Base-by-base conservation (phyloP, 495 filamentous ascomycete species). In the Neurospora intermedia region DNA sequence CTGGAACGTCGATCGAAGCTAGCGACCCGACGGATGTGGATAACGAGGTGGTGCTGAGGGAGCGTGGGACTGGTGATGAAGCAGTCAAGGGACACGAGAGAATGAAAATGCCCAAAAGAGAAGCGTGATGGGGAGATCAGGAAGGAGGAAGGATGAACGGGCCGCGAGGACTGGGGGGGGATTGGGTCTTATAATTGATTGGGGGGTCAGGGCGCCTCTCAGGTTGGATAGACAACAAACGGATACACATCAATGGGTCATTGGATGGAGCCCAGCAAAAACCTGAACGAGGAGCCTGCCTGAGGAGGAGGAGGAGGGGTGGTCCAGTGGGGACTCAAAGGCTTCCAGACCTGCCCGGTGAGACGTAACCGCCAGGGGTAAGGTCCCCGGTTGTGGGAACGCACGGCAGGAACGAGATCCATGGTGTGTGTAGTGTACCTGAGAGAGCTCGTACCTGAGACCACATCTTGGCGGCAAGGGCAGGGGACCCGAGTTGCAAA, bases 1-100 rank as follows among this genome's bases (percentile, higher is more conserved):
- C 62, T 48, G 71, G 70, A 74, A 48, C 46, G 41, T 76, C 75
- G 78, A 74, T 82, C 80, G 81, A 81, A 77, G 76, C 81, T 85
- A 78, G 83, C 82, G 77, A 82, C 82, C 81, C 43, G 73, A 45
- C 71, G 41, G 71, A 69, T 69, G 20, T n/a, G 38, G 70, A 69
- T 69, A 79, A 77, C 71, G 71, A 72, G 73, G 73, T 69, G 54
- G 54, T 66, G 54, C 54, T 66, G 54, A 38, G 54, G 35, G 54
- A 66, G 54, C 54, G 54, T 66, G 54, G 54, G 54, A 66, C 27
- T 66, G 54, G 18, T 35, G 27, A 66, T 66, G 54, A 66, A 66
- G 27, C 54, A 35, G 54, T 66, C 54, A 66, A 62, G 27, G 54
- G 54, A 31, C 15, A 31, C 75, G 74, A 74, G 72, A 59, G 46